Percentiles rank a stretch among this genome's conserved stretches.
phyloP scores from a whole-genome alignment of 164 flowering plant species.

The Piper betle region DNA sequence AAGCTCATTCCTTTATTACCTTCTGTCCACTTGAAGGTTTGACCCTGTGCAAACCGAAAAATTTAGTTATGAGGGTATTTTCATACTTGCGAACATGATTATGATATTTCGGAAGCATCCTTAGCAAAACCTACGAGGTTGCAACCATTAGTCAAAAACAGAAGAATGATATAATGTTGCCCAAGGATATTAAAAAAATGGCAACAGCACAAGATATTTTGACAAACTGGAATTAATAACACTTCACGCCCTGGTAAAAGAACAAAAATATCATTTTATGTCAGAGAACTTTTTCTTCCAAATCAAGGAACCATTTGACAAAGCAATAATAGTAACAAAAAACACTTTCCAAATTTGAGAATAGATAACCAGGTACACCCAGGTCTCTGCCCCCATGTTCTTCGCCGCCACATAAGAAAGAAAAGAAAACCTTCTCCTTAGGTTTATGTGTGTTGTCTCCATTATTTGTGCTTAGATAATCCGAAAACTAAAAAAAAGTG shows the following conservation, averaged over 20 bases:
- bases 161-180: background rate
- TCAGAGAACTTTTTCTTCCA: background rate
- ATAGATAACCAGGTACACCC: too few species aligned
- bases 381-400: too few species aligned
- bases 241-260: background rate
- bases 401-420: too few species aligned
- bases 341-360: background rate
- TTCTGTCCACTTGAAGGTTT: constrained; percentile 96
- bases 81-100: constrained; percentile 77
- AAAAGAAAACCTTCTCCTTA: too few species aligned
- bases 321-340: background rate
- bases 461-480: too few species aligned
- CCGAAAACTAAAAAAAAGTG: too few species aligned
- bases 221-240: too few species aligned
- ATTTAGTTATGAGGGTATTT: constrained; percentile 90
- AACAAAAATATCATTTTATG: too few species aligned
- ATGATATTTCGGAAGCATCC: constrained; percentile 91
- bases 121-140: constrained; percentile 63
- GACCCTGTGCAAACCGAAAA: constrained; percentile 97
- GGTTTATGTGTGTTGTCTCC: too few species aligned
- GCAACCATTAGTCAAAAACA: constrained; percentile 10
- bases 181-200: background rate
- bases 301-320: too few species aligned
- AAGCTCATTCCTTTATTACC: constrained; percentile 29
- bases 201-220: background rate